These are phyloP conservation scores for Echinochloa phyllopogon DNA, from an alignment of 176 grass and related monocot genomes.

Conservation along the genomic window DNA sequence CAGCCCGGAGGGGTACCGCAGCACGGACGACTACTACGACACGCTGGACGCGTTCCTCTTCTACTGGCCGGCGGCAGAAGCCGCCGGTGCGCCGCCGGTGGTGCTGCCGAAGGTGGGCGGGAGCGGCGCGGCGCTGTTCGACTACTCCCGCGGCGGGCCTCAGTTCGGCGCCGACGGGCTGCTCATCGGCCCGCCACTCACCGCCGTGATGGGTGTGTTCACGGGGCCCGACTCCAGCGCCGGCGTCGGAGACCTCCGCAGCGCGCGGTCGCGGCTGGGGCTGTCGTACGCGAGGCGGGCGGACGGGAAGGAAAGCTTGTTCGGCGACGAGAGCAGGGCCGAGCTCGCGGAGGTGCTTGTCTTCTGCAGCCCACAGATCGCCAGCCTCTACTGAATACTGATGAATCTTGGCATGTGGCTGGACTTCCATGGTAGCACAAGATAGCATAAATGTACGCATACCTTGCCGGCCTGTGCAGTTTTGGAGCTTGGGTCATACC, in stretches of 20 bases:
- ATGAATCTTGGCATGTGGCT: no score
- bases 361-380: conserved; percentile 84
- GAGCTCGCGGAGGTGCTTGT: conserved; percentile 79
- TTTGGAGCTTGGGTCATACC: no score
- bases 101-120: conserved; percentile 79
- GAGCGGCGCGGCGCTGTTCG: conserved; percentile 90
- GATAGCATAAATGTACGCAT: no score
- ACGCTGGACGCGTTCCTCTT: conserved; percentile 89
- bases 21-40: conserved; percentile 97
- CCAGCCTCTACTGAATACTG: conserved; percentile 62
- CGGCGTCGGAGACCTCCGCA: conserved; percentile 70
- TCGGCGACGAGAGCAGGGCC: conserved; percentile 58
- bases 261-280: conserved; percentile 80
- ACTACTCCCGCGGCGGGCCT: conserved; percentile 84
- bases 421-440: no score
- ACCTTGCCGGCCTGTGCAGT: no score
- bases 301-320: conserved; percentile 85
- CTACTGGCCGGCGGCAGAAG: conserved; percentile 54
- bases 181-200: conserved; percentile 83
- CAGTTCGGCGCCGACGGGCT: conserved; percentile 95
- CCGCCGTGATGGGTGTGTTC: conserved; percentile 91
- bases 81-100: not conserved
- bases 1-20: conserved; percentile 86
- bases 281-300: conserved; percentile 77
- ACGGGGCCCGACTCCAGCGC: conserved; percentile 80